Base-by-base conservation (phyloP, 768 basidiomycete genomes). In the Mycena floridula region DNA sequence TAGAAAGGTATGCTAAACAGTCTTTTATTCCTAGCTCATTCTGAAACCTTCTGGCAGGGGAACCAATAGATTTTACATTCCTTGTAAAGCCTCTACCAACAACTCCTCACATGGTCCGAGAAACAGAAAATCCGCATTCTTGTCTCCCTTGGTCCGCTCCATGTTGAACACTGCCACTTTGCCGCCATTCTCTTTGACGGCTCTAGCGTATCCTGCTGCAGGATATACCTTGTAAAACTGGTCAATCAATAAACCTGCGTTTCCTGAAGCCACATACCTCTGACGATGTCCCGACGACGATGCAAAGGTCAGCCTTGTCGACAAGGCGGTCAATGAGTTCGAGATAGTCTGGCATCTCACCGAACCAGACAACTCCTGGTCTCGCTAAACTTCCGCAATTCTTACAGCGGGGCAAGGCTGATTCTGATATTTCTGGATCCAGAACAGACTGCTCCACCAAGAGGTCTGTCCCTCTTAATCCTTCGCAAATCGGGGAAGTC, bases 321-420 rank as follows among this genome's bases (percentile, higher is more conserved):
- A 79, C 68, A 9, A 74, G 32, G 15, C 62, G 46, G 35, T 68
- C 60, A 41, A 77, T 76, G 22, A 57, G 48, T 16, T 66, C 56
- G 44, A 75, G n/a, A 8, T 67, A 52, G 9, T 59, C 49, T 2
- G 72, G 69, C 26, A 16, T 50, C 51, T 81, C 78, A 3, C 71
- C 74, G 50, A 81, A 82, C 77, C 78, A 81, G 2, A 80, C 75
- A 4, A 80, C 76, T 3, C 69, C 77, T 5, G 78, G 76, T 18
- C 77, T 63, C 1, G 66, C 61, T 12, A 80, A 62, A 8, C 58
- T 55, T 5, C 63, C 61, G 48, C 75, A 78, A 41, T 61, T 58
- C 2, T 56, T 54, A 52, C 77, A 79, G 8, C 65, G 60, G 3
- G 76, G 77, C 37, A 81, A 58, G 8, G 65, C 50, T 5, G 61